phyloP scores from a whole-genome alignment of 192 early-diverging fungal genomes.

The Haplosporangium gracile region DNA sequence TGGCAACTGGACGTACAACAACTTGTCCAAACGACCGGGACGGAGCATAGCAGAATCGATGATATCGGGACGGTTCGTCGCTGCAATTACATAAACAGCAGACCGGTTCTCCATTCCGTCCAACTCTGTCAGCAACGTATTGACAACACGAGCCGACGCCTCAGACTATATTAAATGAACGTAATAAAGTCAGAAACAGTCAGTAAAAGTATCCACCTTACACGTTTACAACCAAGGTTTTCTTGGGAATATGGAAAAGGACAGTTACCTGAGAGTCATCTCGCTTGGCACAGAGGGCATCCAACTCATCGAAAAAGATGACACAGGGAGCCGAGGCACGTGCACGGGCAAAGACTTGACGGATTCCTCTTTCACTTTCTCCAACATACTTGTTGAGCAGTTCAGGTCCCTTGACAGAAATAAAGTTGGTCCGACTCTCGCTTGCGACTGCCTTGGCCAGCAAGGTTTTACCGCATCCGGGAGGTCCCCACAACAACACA shows the following conservation, averaged over 20 bases:
- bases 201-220: constrained; percentile 2
- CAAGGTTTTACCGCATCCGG: constrained; percentile 98
- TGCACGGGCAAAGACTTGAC: constrained; percentile 95
- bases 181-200: neutral
- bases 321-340: constrained; percentile 95
- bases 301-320: constrained; percentile 98
- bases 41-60: constrained; percentile 99
- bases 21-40: constrained; percentile 94
- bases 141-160: constrained; percentile 94
- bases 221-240: neutral
- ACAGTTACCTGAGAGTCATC: constrained; percentile 84
- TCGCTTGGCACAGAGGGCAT: constrained; percentile 92
- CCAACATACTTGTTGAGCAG: constrained; percentile 99
- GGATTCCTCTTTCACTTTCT: constrained; percentile 96
- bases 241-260: neutral
- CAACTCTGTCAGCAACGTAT: constrained; percentile 96
- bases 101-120: constrained; percentile 94
- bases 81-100: constrained; percentile 96
- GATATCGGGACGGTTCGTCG: constrained; percentile 97
- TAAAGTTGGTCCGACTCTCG: constrained; percentile 97
- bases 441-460: constrained; percentile 98
- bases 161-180: constrained; percentile 73
- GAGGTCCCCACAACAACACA: constrained; percentile 97
- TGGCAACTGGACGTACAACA: constrained; percentile 98
- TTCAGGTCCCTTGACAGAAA: constrained; percentile 98